A percentile compares a stretch with the other conserved stretches of the same genome.
Conservation (phyloP, 192 early-diverging fungal genomes). For the Haplosporangium gracile region DNA sequence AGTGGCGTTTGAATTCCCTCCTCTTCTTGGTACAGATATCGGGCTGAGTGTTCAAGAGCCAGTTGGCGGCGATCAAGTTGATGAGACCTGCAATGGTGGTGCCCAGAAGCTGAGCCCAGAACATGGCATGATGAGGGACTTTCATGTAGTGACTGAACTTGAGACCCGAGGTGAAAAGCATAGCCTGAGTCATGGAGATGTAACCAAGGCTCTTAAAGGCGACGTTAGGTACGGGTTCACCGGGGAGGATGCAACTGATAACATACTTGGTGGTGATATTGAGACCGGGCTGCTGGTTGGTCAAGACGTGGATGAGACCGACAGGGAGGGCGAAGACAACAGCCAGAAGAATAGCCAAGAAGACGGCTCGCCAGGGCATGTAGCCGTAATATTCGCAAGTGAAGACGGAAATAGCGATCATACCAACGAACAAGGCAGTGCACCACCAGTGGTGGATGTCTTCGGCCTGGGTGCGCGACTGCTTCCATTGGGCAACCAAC, state of each 20-base stretch:
- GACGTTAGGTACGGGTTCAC: conserved; percentile 60
- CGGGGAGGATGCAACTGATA: conserved; percentile 67
- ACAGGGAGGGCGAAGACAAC: conserved; percentile 61
- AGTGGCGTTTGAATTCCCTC: conserved; percentile 44
- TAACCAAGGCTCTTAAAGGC: conserved; percentile 67
- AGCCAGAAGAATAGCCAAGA: conserved; percentile 54
- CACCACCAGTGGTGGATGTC: conserved; percentile 72
- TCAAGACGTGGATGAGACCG: conserved; percentile 67
- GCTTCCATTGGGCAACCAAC: conserved; percentile 56
- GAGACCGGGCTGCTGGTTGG: conserved; percentile 60
- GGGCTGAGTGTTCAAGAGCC: conserved; percentile 47
- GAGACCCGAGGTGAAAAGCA: conserved; percentile 76
- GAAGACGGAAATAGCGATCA: conserved; percentile 40
- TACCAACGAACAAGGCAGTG: conserved; percentile 40
- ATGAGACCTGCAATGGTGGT: conserved; percentile 68
- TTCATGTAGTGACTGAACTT: conserved; percentile 65
- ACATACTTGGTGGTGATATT: conserved; percentile 71
- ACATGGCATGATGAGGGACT: conserved; percentile 53
- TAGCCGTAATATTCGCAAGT: conserved; percentile 19
- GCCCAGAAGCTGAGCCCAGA: conserved; percentile 64
- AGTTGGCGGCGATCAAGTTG: conserved; percentile 56
- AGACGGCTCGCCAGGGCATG: conserved; percentile 61
- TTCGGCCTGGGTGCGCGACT: conserved; percentile 40
- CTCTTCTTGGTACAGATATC: conserved; percentile 39
- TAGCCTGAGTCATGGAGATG: conserved; percentile 75